Conservation (phyloP, 78 protist genomes). For the Dictyostelium purpureum region DNA sequence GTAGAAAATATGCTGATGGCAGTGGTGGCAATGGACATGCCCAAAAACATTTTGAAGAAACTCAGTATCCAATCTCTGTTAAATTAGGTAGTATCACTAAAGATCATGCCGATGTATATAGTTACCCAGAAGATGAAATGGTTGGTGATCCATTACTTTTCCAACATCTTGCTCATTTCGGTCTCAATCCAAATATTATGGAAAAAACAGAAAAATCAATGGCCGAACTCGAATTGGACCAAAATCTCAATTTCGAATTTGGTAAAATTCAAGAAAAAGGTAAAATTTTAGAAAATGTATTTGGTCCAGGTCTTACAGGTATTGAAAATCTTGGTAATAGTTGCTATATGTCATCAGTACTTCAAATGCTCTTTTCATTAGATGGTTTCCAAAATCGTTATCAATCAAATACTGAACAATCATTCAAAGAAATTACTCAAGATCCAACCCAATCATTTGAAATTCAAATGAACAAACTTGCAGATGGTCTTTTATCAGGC, state of each 20-base stretch:
- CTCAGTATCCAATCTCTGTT: conserved; percentile 92
- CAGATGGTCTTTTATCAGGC: conserved; percentile 86
- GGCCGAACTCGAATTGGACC: conserved; percentile 93
- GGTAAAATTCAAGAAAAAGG: conserved; percentile 88
- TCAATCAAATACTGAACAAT: neutral
- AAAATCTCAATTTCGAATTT: conserved; percentile 86
- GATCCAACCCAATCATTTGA: conserved; percentile 55
- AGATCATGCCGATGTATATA: conserved; percentile 73
- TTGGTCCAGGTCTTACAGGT: conserved; percentile 96
- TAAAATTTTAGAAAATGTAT: conserved; percentile 75
- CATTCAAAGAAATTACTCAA: conserved; percentile 50
- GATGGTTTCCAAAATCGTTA: conserved; percentile 69
- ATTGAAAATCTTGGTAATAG: conserved; percentile 95
- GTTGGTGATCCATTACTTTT: conserved; percentile 91
- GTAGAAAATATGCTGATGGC: conserved; percentile 90
- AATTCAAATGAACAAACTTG: conserved; percentile 85
- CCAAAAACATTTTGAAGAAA: conserved; percentile 85
- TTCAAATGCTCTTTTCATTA: conserved; percentile 85
- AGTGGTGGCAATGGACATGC: conserved; percentile 95
- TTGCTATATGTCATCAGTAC: conserved; percentile 89
- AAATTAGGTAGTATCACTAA: conserved; percentile 97
- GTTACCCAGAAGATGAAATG: conserved; percentile 86
- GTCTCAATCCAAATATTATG: conserved; percentile 85
- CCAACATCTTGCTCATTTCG: conserved; percentile 93
- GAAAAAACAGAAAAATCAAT: conserved; percentile 93